A percentile compares a stretch with the other conserved stretches of the same genome.
These are phyloP conservation scores for Naganishia sp. DNA, from an alignment of 1,284 basidiomycete species.

Conservation along the genomic window DNA sequence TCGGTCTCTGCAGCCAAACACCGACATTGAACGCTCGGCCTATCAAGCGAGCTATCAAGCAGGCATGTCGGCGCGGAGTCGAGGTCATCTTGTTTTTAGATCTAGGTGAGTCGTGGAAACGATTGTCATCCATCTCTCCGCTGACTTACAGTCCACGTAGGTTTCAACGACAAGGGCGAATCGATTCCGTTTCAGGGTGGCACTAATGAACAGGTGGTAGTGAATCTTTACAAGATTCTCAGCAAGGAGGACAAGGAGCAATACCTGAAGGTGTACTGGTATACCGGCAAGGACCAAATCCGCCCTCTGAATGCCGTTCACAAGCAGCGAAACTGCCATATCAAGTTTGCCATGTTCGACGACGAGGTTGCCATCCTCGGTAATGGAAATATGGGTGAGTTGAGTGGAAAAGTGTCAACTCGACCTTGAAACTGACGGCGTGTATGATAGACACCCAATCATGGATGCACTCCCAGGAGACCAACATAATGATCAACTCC, in stretches of 20 bases:
- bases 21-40: slow-evolving; percentile 75
- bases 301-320: slow-evolving; percentile 69
- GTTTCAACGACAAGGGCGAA: slow-evolving; percentile 67
- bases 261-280: slow-evolving; percentile 62
- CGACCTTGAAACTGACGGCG: slow-evolving; percentile 4
- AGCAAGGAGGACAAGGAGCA: slow-evolving; percentile 58
- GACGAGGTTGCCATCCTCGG: slow-evolving; percentile 70
- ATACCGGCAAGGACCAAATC: slow-evolving; percentile 67
- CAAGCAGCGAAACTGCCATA: slow-evolving; percentile 75
- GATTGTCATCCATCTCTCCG: not conserved
- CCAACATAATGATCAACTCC: slow-evolving; percentile 73
- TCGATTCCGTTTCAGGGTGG: slow-evolving; percentile 74
- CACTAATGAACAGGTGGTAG: slow-evolving; percentile 73
- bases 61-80: slow-evolving; percentile 68
- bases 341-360: slow-evolving; percentile 74
- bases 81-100: slow-evolving; percentile 66
- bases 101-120: slow-evolving; percentile 54
- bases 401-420: not conserved
- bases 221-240: slow-evolving; percentile 64
- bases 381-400: slow-evolving; percentile 50
- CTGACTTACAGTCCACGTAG: slow-evolving; percentile 33
- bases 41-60: slow-evolving; percentile 65
- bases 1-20: slow-evolving; percentile 59
- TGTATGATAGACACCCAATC: slow-evolving; percentile 62
- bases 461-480: slow-evolving; percentile 77